A percentile compares a stretch with the other conserved stretches of the same genome.
Evolutionary conservation across 2,329 filamentous ascomycete genomes (phyloP).

Genomic region (Curvularia sp.): DNA sequence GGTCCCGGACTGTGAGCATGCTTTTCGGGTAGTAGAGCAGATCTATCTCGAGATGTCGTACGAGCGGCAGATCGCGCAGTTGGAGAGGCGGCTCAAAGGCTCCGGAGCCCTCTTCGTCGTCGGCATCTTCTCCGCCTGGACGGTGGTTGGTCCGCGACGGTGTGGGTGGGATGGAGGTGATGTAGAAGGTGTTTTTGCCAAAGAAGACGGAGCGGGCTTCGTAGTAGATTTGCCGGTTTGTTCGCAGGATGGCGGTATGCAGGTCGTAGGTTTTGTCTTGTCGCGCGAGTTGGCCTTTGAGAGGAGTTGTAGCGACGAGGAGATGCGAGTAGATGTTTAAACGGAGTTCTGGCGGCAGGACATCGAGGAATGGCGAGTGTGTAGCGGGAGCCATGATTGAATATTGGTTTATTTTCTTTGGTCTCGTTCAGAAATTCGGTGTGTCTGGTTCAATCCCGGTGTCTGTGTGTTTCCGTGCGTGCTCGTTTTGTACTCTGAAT

Average conservation of each 20-base stretch:
- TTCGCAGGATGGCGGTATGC: constrained; percentile 48
- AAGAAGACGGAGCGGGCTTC: constrained; percentile 54
- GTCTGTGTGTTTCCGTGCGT: too few species aligned
- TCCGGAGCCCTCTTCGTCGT: constrained; percentile 18
- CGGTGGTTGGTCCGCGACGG: neutral
- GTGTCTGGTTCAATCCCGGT: neutral
- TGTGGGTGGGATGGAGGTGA: constrained; percentile 27
- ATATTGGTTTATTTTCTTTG: neutral
- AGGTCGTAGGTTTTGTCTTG: constrained; percentile 39
- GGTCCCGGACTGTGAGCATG: constrained; percentile 13
- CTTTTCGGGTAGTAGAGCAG: constrained; percentile 34
- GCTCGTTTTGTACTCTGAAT: neutral
- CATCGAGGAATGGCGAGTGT: constrained; percentile 33
- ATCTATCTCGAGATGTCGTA: constrained; percentile 41
- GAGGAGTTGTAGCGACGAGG: constrained; percentile 26
- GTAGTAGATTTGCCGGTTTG: constrained; percentile 51
- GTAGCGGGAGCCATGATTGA: constrained; percentile 14
- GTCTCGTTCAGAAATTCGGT: neutral
- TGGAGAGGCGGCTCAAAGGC: constrained; percentile 42
- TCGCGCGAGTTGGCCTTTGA: constrained; percentile 33
- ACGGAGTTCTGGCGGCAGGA: constrained; percentile 43
- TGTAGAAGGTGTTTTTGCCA: constrained; percentile 51
- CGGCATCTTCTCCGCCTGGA: constrained; percentile 7
- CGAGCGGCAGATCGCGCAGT: constrained; percentile 24
- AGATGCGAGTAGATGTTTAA: constrained; percentile 42